Evolutionary conservation across 371 early-diverging fungal genomes (phyloP), one percentile per base, ranked within the genome.

Genomic region (Coemansia sp.): DNA sequence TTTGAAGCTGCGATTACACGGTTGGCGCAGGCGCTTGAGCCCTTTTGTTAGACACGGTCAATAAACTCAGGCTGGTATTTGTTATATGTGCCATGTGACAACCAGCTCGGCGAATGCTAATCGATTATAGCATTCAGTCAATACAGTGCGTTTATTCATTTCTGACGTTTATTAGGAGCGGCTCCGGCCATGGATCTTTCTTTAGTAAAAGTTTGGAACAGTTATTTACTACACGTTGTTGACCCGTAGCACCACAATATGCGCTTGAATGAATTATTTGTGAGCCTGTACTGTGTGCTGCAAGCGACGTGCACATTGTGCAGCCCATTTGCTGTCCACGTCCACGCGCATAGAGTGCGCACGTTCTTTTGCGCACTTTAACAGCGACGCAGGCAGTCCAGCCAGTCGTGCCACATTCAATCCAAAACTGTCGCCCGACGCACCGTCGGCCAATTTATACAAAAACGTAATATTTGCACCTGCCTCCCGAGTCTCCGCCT

Each of bases 401-500:
- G 94, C 94, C 62, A 93, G 73, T 23, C 89, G 84, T 4, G 94
- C 94, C 26, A 93, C 93, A 75, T 93, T 92, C 62, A 93, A 71
- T 3, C 93, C 95, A 68, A 90, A 94, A 50, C 91, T 91, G 59
- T 85, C 82, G 14, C 79, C 60, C 0, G 92, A 91, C 0, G 92
- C 84, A 0, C 99, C 97, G 3, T 84, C 80, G 0, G 83, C 86
- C 7, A 96, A 80, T 72, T 92, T 93, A 82, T 96, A 96, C 71
- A 94, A 78, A 81, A 97, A 97, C 5, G 92, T 86, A 39, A 96
- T 83, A 37, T 84, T 82, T 8, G 62, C 58, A 79, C 30, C 59
- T 47, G 39, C 39, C 21, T 30, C 11, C 5, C 0, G 12, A 11
- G 1, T 51, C 4, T 11, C 28, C 78, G 81, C 33, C 72, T 74